A percentile compares a stretch with the other conserved stretches of the same genome.
These are phyloP conservation scores for Microcos paniculata DNA, from an alignment of 345 rosid species.

Conservation along the genomic window DNA sequence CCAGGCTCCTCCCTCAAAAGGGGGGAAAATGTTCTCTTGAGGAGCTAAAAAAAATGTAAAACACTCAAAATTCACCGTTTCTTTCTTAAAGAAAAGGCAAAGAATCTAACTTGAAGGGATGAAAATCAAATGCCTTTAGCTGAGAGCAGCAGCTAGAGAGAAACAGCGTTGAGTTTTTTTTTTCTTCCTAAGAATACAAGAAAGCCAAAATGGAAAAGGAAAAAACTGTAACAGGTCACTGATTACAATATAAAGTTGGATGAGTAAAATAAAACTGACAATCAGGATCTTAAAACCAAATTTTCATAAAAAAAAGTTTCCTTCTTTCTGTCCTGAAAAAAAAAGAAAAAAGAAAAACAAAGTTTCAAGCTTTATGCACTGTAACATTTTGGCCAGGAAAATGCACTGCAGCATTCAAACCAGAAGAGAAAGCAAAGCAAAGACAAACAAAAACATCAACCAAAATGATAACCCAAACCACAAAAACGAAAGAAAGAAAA, in stretches of 20 bases:
- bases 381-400: not conserved
- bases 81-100: not conserved
- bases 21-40: not conserved
- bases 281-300: not conserved
- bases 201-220: not conserved
- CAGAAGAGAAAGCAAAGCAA: not conserved
- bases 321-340: not conserved
- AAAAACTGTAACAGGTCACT: not conserved
- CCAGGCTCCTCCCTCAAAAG: not conserved
- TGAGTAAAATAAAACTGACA: not conserved
- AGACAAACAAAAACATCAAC: conserved; percentile 21
- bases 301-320: not conserved
- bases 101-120: not conserved
- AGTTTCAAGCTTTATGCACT: not conserved
- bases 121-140: not conserved
- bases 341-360: no score
- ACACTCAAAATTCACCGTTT: not conserved
- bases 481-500: not conserved
- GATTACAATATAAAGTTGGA: not conserved
- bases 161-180: not conserved
- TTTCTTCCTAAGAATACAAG: not conserved
- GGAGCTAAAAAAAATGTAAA: not conserved
- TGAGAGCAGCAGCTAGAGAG: not conserved
- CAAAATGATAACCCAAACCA: conserved; percentile 35
- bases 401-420: not conserved